Evolutionary conservation across 257 asterid genomes (phyloP), one percentile per base, ranked within the genome.

Genomic region (Salvia hispanica): DNA sequence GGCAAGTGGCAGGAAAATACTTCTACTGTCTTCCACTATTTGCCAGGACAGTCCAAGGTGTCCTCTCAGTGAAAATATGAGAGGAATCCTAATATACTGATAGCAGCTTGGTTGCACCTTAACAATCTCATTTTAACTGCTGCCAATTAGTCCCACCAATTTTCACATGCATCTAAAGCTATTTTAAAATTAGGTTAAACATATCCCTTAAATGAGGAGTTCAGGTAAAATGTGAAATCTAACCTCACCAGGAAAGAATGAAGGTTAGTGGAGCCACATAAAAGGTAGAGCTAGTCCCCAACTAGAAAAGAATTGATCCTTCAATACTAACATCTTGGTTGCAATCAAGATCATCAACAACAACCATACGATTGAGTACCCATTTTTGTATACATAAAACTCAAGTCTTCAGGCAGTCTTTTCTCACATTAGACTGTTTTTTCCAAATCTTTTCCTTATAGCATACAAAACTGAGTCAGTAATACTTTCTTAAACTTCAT

Each of bases 401-500:
- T 28, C 37, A 62, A 62, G 44, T 42, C 28, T 42, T 16, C 18
- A 52, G 46, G 57, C 14, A 42, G 34, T 28, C n/a, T 47, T 61
- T 31, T 31, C 50, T 71, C 9, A 21, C 6, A 40, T 21, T 60
- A 43, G 37, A 59, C 34, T 36, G 48, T 21, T 52, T 11, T 44
- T 52, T 12, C 47, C 9, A 16, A 16, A 15, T 47, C 47, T 34
- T 48, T 3, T 2, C 6, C 46, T 40, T 52, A 3, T 7, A 6
- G 18, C 9, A 56, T 10, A 54, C 56, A 43, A 16, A 54, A 53
- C 14, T 43, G n/a, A 57, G 28, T 31, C 50, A 13, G 9, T 34
- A 34, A 44, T 31, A 15, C 5, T 6, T 25, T 50, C 14, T 13
- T 54, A 28, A 44, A 57, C 73, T 57, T 45, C 73, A 58, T 57